phyloP scores from a whole-genome alignment of 2,329 filamentous ascomycete genomes.

The Plectosphaerella plurivora region DNA sequence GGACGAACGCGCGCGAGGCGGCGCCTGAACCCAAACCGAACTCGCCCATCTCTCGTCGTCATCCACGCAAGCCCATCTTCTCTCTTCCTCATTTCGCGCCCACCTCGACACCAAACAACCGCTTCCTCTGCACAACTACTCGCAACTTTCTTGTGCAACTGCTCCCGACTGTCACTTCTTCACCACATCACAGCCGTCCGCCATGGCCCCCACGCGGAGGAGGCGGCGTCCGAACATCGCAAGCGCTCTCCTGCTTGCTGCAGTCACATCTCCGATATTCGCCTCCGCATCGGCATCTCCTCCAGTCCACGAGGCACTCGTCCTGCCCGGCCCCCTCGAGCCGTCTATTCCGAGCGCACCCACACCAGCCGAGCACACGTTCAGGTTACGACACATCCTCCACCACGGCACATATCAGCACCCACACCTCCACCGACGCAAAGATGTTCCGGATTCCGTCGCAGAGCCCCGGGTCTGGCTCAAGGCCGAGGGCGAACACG shows the following conservation, averaged over 20 bases:
- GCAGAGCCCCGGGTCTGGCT: conserved; percentile 55
- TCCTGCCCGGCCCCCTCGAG: conserved; percentile 34
- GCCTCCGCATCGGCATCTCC: conserved; percentile 8
- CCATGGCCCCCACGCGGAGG: neutral
- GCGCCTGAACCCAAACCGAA: too few species aligned
- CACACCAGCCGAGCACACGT: conserved; percentile 49
- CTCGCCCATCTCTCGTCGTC: too few species aligned
- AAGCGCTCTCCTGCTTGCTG: neutral
- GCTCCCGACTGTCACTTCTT: too few species aligned
- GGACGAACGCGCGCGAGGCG: too few species aligned
- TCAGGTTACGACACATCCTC: conserved; percentile 81
- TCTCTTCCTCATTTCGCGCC: too few species aligned
- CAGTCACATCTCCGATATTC: neutral
- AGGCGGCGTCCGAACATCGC: neutral
- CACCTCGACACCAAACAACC: neutral
- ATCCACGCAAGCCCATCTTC: too few species aligned
- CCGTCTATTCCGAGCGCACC: conserved; percentile 30
- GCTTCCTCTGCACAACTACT: neutral
- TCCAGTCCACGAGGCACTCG: conserved; percentile 33
- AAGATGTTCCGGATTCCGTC: conserved; percentile 60
- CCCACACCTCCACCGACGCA: conserved; percentile 70
- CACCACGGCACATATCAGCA: conserved; percentile 83
- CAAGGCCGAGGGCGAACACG: conserved; percentile 53
- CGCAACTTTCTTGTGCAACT: neutral
- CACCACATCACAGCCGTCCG: too few species aligned